A percentile compares a stretch with the other conserved stretches of the same genome.
Evolutionary conservation across 805 yeast genomes (phyloP).

Genomic region (Schizosaccharomyces octosporus): DNA sequence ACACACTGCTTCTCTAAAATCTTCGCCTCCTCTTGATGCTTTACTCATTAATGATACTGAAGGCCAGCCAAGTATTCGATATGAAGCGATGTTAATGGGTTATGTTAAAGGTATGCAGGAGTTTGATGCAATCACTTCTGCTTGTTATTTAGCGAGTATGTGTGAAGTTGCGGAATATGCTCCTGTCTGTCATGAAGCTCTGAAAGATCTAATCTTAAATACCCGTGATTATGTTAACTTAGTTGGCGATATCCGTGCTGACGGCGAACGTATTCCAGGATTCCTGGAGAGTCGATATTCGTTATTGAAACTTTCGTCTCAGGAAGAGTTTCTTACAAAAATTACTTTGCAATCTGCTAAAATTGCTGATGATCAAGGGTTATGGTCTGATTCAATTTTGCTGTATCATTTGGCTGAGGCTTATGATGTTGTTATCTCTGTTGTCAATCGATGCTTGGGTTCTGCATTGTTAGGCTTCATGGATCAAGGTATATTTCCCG

Average conservation of each 20-base stretch:
- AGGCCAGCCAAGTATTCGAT: slow-evolving; percentile 13
- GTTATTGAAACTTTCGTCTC: slow-evolving; percentile 32
- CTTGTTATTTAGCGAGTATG: slow-evolving; percentile 61
- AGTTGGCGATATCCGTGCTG: slow-evolving; percentile 58
- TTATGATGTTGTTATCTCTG: slow-evolving; percentile 49
- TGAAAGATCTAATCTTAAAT: slow-evolving; percentile 62
- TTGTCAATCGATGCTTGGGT: slow-evolving; percentile 54
- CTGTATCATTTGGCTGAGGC: slow-evolving; percentile 77
- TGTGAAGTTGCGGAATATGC: slow-evolving; percentile 31
- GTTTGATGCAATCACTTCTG: slow-evolving; percentile 72
- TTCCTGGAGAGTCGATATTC: slow-evolving; percentile 54
- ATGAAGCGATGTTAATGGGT: slow-evolving; percentile 46
- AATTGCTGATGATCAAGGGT: slow-evolving; percentile 76
- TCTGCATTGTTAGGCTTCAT: slow-evolving; percentile 32
- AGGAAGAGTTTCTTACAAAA: slow-evolving; percentile 34
- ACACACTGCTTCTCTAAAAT: slow-evolving; percentile 17
- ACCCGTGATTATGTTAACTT: slow-evolving; percentile 63
- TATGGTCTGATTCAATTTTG: slow-evolving; percentile 60
- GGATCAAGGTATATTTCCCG: slow-evolving; percentile 12
- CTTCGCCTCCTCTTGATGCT: slow-evolving; percentile 9
- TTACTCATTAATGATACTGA: neutral
- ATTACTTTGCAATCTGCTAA: slow-evolving; percentile 70
- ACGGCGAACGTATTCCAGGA: slow-evolving; percentile 62
- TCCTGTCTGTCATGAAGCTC: slow-evolving; percentile 44
- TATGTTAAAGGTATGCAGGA: slow-evolving; percentile 64